Evolutionary conservation across 163 green algal genomes (phyloP), one percentile per base, ranked within the genome.

Genomic region (Scenedesmus sp.): DNA sequence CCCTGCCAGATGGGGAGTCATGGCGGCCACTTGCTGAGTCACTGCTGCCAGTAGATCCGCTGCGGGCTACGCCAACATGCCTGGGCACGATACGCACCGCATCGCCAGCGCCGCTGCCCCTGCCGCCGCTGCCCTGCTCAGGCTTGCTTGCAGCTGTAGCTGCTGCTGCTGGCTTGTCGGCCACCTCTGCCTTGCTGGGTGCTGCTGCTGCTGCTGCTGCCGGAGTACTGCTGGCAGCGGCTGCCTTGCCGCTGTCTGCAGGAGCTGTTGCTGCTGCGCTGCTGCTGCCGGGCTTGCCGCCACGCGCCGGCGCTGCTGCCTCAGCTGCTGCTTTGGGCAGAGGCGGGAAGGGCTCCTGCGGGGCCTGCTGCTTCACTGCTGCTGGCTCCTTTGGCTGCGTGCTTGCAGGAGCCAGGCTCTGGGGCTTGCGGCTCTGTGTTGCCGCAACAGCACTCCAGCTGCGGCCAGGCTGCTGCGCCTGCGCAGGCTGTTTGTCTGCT

Each of bases 91-190:
- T 52, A 18, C 70, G 70, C 70, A 52, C 70, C 1, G 23, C 23
- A 52, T 79, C 70, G 23, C 70, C 23, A 76, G 66, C 66, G 23
- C 70, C 23, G 23, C 70, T 79, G 70, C 23, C 70, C 23, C 70
- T 79, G 70, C 70, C 6, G 23, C 52, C 74, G 82, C 82, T 54
- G 57, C 57, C 56, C 82, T 88, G 82, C 82, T 88, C 82, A 62
- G 46, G 64, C 23, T 20, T 56, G 16, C 56, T 34, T 55, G 56
- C 56, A 55, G 64, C 18, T 10, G 13, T 20, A 77, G 67, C 67
- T 77, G 62, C 62, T 70, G 62, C 62, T 77, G 62, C 62, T 70
- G 62, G 10, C 62, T 76, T 76, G 66, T 18, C 12, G 7, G 18
- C 66, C 3, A 5, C 66, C 66, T 76, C 66, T 34, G 70, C 59